Conservation (phyloP, 2,329 filamentous ascomycete species). For the Diaporthe sp. region DNA sequence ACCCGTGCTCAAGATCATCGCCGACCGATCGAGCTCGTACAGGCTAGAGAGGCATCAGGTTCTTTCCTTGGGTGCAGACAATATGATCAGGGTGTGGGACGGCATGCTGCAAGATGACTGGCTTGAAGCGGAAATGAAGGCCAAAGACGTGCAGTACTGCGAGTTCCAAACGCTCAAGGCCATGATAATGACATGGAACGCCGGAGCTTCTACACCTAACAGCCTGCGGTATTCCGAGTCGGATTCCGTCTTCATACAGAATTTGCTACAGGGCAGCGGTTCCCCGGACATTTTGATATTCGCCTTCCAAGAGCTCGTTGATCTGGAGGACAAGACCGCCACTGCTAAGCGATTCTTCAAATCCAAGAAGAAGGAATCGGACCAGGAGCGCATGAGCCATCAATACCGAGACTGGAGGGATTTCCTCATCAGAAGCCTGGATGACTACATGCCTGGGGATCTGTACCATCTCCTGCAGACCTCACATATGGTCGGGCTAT, state of each 20-base stretch:
- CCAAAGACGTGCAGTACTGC: constrained; percentile 85
- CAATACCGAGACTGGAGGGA: constrained; percentile 98
- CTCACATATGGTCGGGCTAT: constrained; percentile 90
- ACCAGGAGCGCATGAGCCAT: constrained; percentile 94
- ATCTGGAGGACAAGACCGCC: constrained; percentile 96
- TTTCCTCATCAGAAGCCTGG: constrained; percentile 84
- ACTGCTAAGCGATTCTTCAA: constrained; percentile 97
- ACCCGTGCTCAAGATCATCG: constrained; percentile 82
- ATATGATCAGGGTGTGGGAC: constrained; percentile 89
- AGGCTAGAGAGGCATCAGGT: constrained; percentile 88
- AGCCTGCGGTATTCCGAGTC: constrained; percentile 79
- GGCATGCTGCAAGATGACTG: constrained; percentile 94
- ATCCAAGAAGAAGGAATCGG: constrained; percentile 87
- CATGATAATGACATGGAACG: constrained; percentile 95
- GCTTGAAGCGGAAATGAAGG: constrained; percentile 92
- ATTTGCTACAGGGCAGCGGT: constrained; percentile 81
- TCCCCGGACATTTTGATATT: constrained; percentile 94
- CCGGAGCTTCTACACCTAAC: constrained; percentile 92
- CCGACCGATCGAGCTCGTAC: constrained; percentile 87
- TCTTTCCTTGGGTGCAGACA: constrained; percentile 88
- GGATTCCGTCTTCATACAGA: constrained; percentile 84
- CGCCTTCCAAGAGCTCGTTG: constrained; percentile 98
- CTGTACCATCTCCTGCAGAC: constrained; percentile 90
- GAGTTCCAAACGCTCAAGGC: constrained; percentile 85
- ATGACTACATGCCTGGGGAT: constrained; percentile 85